phyloP scores from a whole-genome alignment of 441 rosid genomes.

The Euphorbia schlechtendalii region DNA sequence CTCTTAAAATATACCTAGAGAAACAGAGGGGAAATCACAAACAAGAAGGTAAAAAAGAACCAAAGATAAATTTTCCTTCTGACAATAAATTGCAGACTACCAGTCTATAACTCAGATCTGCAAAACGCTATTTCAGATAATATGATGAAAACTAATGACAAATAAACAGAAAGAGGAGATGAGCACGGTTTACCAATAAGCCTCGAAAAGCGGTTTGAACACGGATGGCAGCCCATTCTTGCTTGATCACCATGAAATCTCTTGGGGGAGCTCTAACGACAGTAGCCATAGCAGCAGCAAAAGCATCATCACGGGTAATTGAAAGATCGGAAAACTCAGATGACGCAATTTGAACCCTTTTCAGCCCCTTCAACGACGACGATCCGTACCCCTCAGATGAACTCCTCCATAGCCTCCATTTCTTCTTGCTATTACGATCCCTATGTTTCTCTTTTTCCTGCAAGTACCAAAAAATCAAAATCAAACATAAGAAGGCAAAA shows the following conservation, averaged over 20 bases:
- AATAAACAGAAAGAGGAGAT: not conserved
- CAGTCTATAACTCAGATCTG: not conserved
- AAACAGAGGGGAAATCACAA: not conserved
- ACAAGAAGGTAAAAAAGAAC: not conserved
- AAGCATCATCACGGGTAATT: constrained; percentile 32
- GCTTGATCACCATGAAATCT: constrained; percentile 51
- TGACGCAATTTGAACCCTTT: constrained; percentile 29
- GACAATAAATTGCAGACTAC: no score
- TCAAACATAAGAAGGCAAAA: not conserved
- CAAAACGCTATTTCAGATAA: not conserved
- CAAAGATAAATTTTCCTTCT: no score
- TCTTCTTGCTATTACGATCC: constrained; percentile 55
- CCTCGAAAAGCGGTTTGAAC: constrained; percentile 76
- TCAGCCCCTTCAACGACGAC: constrained; percentile 35
- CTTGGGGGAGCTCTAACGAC: constrained; percentile 61
- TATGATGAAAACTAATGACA: not conserved
- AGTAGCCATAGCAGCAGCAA: constrained; percentile 62
- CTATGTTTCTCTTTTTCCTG: constrained; percentile 46
- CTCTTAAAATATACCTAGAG: no score
- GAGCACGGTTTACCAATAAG: constrained; percentile 43
- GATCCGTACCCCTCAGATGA: constrained; percentile 61
- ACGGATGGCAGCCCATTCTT: constrained; percentile 78
- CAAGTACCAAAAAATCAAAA: constrained; percentile 7
- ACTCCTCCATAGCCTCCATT: constrained; percentile 88
- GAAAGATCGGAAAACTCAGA: constrained; percentile 44